These are phyloP conservation scores for Takakia lepidozioides DNA, from an alignment of 225 moss, liverwort and hornwort genomes.

Conservation along the genomic window DNA sequence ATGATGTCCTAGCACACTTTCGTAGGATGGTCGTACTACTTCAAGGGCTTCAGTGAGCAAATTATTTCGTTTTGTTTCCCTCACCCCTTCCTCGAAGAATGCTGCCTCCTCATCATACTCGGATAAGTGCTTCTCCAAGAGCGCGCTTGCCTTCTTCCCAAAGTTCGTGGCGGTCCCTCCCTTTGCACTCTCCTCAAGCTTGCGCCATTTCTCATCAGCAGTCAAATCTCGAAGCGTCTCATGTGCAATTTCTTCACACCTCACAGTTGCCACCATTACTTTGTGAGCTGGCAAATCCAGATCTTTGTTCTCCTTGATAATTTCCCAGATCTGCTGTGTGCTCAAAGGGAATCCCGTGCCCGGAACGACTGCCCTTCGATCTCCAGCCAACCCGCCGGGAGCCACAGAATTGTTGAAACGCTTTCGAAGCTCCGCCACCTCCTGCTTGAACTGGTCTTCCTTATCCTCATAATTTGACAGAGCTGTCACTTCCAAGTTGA, in stretches of 20 bases:
- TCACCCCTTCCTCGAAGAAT: slow-evolving; percentile 76
- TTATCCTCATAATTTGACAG: slow-evolving; percentile 88
- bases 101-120: slow-evolving; percentile 80
- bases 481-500: slow-evolving; percentile 72
- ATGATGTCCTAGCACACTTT: slow-evolving; percentile 42
- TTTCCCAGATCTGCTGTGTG: slow-evolving; percentile 70
- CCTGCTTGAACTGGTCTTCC: slow-evolving; percentile 62
- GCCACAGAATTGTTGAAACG: slow-evolving; percentile 72
- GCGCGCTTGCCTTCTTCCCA: slow-evolving; percentile 44
- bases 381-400: slow-evolving; percentile 88
- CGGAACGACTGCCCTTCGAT: slow-evolving; percentile 81
- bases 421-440: slow-evolving; percentile 49
- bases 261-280: slow-evolving; percentile 96
- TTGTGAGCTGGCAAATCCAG: slow-evolving; percentile 96
- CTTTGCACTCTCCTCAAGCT: slow-evolving; percentile 46
- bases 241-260: slow-evolving; percentile 91
- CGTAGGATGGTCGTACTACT: slow-evolving; percentile 63
- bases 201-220: slow-evolving; percentile 56
- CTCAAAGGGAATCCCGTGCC: slow-evolving; percentile 91
- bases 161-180: slow-evolving; percentile 41
- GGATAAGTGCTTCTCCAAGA: slow-evolving; percentile 56
- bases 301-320: slow-evolving; percentile 90
- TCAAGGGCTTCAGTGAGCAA: slow-evolving; percentile 54
- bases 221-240: slow-evolving; percentile 62
- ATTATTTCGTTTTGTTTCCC: slow-evolving; percentile 64